Conservation (phyloP, 805 yeast genomes). For the Saccharomycopsis javanensis region DNA sequence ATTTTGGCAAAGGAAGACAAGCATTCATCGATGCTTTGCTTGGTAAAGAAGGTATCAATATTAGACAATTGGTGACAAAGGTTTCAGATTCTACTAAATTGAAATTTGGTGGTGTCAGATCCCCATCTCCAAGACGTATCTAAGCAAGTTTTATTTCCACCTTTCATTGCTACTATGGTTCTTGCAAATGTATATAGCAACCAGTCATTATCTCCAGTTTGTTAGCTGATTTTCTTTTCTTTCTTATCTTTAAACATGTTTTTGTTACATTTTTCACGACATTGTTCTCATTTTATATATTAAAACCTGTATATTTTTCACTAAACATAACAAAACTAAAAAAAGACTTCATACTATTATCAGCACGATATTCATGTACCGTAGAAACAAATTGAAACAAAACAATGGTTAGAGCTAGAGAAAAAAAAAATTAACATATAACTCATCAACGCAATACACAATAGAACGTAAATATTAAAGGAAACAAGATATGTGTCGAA, state of each 20-base stretch:
- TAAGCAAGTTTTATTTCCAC: too few species aligned
- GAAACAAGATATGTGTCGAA: not conserved
- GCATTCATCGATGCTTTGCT: conserved; percentile 76
- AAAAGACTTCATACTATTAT: not conserved
- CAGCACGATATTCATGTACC: not conserved
- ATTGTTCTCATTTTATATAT: not conserved
- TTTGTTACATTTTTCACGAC: too few species aligned
- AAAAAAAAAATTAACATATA: too few species aligned
- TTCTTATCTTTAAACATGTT: too few species aligned
- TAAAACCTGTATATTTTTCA: not conserved
- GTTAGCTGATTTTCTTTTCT: not conserved
- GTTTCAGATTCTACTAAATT: conserved; percentile 71
- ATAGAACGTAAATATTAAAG: not conserved
- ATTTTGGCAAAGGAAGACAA: conserved; percentile 82
- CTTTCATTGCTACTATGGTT: not conserved
- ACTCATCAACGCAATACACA: not conserved
- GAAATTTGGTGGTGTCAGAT: conserved; percentile 87
- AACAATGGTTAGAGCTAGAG: too few species aligned
- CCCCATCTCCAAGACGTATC: conserved; percentile 74
- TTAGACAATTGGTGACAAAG: conserved; percentile 59
- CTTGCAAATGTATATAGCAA: not conserved
- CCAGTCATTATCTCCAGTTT: not conserved
- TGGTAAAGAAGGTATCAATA: conserved; percentile 76
- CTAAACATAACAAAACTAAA: not conserved
- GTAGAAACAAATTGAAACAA: not conserved